These are phyloP conservation scores for Xerophyta viscosa DNA, from an alignment of 106 monocot genomes.

Conservation along the genomic window DNA sequence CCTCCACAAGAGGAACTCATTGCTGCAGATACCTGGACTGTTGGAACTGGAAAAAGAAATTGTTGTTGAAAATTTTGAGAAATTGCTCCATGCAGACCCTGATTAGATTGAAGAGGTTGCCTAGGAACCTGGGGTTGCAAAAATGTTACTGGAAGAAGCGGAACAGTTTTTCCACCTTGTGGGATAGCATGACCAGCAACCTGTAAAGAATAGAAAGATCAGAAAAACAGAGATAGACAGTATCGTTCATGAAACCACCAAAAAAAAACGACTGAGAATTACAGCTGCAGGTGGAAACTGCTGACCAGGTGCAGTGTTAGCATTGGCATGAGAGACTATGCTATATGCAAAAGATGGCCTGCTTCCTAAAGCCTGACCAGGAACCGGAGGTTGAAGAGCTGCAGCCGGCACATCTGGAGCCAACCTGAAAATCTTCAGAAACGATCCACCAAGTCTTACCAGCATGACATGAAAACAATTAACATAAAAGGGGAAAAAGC, in stretches of 20 bases:
- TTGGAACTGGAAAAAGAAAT: constrained; percentile 26
- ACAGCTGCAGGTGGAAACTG: constrained; percentile 80
- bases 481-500: no score
- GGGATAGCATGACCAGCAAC: constrained; percentile 25
- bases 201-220: constrained; percentile 16
- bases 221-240: constrained; percentile 4
- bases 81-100: constrained; percentile 25
- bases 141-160: constrained; percentile 18
- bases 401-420: constrained; percentile 50
- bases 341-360: constrained; percentile 88
- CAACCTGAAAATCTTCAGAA: constrained; percentile 39
- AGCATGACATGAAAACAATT: no score
- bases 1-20: constrained; percentile 34
- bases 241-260: neutral
- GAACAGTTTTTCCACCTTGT: constrained; percentile 21
- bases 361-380: constrained; percentile 50
- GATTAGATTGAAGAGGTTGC: constrained; percentile 26
- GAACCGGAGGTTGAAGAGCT: constrained; percentile 88
- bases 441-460: no score
- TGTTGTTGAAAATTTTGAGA: constrained; percentile 22
- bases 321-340: constrained; percentile 43
- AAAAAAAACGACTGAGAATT: constrained; percentile 42
- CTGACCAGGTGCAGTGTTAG: constrained; percentile 61
- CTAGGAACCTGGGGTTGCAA: constrained; percentile 66
- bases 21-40: constrained; percentile 27